Evolutionary conservation across 768 basidiomycete genomes (phyloP).

Genomic region (Pulveroboletus sp.): DNA sequence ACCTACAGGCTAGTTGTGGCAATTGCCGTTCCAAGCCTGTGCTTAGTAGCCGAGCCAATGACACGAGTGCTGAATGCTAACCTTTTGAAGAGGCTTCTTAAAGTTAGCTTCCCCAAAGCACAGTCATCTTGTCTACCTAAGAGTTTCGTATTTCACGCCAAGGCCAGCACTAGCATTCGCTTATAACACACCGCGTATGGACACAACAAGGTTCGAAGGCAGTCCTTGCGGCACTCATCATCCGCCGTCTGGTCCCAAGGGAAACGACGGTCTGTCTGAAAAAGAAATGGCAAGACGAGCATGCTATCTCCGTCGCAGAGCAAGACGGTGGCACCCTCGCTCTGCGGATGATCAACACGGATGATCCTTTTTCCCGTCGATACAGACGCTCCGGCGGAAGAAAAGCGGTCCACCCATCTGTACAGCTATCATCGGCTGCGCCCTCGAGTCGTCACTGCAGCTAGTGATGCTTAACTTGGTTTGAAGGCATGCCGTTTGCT

Average conservation of each 20-base stretch:
- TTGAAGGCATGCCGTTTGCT: not conserved
- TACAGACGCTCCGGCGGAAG: not conserved
- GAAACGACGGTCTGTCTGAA: not conserved
- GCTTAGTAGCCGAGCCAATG: no score
- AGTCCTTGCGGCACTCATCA: not conserved
- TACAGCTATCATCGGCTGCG: not conserved
- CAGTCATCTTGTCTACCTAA: no score
- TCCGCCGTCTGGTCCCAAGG: not conserved
- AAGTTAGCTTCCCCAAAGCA: no score
- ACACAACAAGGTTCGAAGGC: conserved; percentile 1
- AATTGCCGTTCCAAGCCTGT: no score
- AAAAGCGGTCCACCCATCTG: not conserved
- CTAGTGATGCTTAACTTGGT: not conserved
- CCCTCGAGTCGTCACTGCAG: not conserved
- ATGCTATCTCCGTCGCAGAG: conserved; percentile 1
- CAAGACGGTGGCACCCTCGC: not conserved
- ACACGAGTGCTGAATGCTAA: no score
- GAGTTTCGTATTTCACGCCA: not conserved
- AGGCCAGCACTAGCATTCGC: no score
- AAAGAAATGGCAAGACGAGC: conserved; percentile 4
- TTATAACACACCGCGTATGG: no score
- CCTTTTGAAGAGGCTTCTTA: no score
- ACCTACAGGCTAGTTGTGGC: no score
- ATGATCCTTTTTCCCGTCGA: conserved; percentile 1
- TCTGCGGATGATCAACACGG: not conserved